Evolutionary conservation across 148 eudicot genomes (phyloP), one percentile per base, ranked within the genome.

Genomic region (Pharnaceum exiguum): DNA sequence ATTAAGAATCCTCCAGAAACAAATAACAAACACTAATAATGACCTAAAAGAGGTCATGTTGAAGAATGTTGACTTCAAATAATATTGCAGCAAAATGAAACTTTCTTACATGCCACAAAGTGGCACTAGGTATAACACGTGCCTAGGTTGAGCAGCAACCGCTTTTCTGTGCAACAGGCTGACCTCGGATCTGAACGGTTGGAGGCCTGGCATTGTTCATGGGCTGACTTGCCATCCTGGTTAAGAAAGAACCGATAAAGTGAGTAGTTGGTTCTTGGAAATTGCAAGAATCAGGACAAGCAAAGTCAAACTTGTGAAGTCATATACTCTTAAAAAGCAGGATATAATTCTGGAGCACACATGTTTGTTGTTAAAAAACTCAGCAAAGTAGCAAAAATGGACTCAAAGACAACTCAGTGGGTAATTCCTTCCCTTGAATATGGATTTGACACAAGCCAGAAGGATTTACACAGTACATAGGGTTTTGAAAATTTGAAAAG

Each of bases 1-100:
- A 64, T 46, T n/a, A 33, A 58, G 65, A 71, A 27, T 16, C 27
- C 46, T 59, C 88, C 85, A 76, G 74, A 29, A 52, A 42, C 24
- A 39, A 31, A 60, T 12, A 52, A 19, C 17, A 25, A 39, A 2
- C 18, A 27, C 46, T 28, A 15, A 3, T 32, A 33, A 26, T 40
- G 36, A 15, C 11, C 18, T 52, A 43, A 18, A 24, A 21, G 24
- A 35, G 30, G 37, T 25, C 15, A 23, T 31, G 57, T 31, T 31
- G 33, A 67, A 15, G 54, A 10, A 27, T 28, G 38, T 1, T 19
- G 10, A 40, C 17, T 51, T 54, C 36, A 8, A 40, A 10, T 59
- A 31, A 33, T 51, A 13, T 5, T 44, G 66, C 67, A 63, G 55
- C 62, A 33, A 46, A 57, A 44, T 28, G 31, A 58, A 40, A 57